phyloP scores from a whole-genome alignment of 148 eudicot genomes.

The Silene uniflora region DNA sequence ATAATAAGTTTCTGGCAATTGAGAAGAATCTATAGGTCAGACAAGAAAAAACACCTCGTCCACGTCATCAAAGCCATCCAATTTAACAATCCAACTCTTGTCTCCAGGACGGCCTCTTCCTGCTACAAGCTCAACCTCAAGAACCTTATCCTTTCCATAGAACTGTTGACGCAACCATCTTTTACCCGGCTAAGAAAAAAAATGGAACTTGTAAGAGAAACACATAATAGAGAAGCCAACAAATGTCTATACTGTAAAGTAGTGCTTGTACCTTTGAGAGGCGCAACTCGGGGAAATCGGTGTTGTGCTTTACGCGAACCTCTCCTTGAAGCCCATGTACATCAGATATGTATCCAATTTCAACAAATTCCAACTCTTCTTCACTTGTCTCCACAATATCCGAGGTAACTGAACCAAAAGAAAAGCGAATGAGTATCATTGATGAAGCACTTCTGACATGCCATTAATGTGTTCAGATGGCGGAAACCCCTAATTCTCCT shows the following conservation, averaged over 20 bases:
- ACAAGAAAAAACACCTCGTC: slow-evolving; percentile 54
- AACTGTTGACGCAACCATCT: slow-evolving; percentile 80
- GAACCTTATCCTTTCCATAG: slow-evolving; percentile 55
- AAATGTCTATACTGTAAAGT: neutral
- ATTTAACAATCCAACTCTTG: slow-evolving; percentile 75
- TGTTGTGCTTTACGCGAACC: slow-evolving; percentile 72
- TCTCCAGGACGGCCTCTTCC: slow-evolving; percentile 75
- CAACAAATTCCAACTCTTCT: slow-evolving; percentile 49
- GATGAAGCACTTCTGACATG: too few species aligned
- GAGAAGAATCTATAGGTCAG: neutral
- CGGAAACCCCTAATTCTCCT: too few species aligned
- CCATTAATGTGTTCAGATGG: too few species aligned
- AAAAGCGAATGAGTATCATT: neutral
- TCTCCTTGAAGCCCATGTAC: slow-evolving; percentile 95
- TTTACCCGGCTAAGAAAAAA: slow-evolving; percentile 65
- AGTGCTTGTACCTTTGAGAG: slow-evolving; percentile 51
- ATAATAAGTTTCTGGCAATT: neutral
- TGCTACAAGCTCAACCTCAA: slow-evolving; percentile 67
- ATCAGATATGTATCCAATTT: slow-evolving; percentile 67
- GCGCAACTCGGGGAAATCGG: slow-evolving; percentile 86
- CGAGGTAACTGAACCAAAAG: slow-evolving; percentile 27
- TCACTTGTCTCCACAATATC: slow-evolving; percentile 48
- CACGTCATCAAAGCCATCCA: slow-evolving; percentile 51
- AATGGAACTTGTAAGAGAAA: slow-evolving; percentile 17
- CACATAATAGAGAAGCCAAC: neutral